Evolutionary conservation across 768 basidiomycete species (phyloP).

Genomic region (Lactifluus rugatus): DNA sequence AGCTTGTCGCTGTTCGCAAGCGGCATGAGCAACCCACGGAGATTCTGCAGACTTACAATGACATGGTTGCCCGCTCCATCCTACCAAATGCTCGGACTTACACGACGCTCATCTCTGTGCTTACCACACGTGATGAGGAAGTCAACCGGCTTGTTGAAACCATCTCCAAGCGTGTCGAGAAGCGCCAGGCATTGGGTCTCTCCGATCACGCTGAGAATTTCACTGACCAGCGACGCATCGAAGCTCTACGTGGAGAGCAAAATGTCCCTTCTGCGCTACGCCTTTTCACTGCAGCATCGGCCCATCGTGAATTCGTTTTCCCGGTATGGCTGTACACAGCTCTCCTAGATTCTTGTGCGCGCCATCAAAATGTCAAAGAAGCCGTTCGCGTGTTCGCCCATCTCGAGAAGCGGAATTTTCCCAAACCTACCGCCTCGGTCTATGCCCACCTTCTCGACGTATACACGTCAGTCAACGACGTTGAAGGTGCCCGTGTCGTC

Average conservation of each 20-base stretch:
- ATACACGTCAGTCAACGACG: constrained; percentile 43
- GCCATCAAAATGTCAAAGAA: constrained; percentile 44
- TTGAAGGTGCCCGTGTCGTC: constrained; percentile 43
- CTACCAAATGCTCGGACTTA: constrained; percentile 59
- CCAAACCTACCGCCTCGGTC: constrained; percentile 27
- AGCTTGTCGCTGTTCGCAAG: constrained; percentile 37
- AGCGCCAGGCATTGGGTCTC: constrained; percentile 31
- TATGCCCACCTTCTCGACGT: constrained; percentile 51
- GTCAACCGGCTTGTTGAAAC: constrained; percentile 35
- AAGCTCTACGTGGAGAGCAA: constrained; percentile 46
- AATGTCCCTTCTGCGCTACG: constrained; percentile 64
- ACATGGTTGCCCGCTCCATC: constrained; percentile 53
- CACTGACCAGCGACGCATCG: constrained; percentile 32
- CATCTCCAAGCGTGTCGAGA: constrained; percentile 29
- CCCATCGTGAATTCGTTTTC: constrained; percentile 29
- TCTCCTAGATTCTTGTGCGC: constrained; percentile 55
- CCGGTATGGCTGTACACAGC: constrained; percentile 35
- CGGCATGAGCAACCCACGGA: constrained; percentile 45
- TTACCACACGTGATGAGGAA: constrained; percentile 61
- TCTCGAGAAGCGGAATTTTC: constrained; percentile 37
- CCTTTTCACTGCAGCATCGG: constrained; percentile 54
- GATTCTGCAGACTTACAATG: constrained; percentile 60
- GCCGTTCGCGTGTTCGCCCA: constrained; percentile 60
- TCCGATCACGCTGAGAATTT: constrained; percentile 25
- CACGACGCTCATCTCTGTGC: constrained; percentile 44